A percentile compares a stretch with the other conserved stretches of the same genome.
These are phyloP conservation scores for Nitzschia sp. DNA, from an alignment of 108 stramenopile species.

Conservation along the genomic window DNA sequence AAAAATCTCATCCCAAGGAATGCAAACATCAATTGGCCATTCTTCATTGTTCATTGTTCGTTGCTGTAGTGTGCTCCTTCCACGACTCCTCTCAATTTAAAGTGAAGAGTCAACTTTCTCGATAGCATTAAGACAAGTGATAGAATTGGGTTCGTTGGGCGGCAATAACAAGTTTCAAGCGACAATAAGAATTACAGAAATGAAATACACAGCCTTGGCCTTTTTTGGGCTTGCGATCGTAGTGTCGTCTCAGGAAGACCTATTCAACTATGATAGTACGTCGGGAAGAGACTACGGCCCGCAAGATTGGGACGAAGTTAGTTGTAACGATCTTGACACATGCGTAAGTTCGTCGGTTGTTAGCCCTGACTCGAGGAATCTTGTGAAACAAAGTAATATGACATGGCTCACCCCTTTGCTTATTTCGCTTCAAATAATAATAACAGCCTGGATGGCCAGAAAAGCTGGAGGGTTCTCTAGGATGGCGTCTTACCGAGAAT, in stretches of 20 bases:
- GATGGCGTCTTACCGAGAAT: slow-evolving; percentile 36
- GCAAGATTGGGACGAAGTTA: slow-evolving; percentile 46
- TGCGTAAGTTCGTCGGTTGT: slow-evolving; percentile 35
- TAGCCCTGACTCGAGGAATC: neutral
- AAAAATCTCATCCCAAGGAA: too few relatives aligned
- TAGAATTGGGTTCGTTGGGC: too few relatives aligned
- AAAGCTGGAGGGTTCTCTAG: slow-evolving; percentile 24
- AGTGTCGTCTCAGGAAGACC: slow-evolving; percentile 10
- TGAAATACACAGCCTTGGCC: neutral
- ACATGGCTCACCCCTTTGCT: neutral
- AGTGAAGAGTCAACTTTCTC: too few relatives aligned
- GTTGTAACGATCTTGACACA: slow-evolving; percentile 36
- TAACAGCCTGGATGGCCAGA: slow-evolving; percentile 53
- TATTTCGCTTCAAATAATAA: too few relatives aligned
- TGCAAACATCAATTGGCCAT: too few relatives aligned
- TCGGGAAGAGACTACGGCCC: slow-evolving; percentile 46
- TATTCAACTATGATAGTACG: slow-evolving; percentile 37
- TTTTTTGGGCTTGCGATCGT: neutral
- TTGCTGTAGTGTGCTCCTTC: too few relatives aligned
- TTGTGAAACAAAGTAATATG: too few relatives aligned
- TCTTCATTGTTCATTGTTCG: too few relatives aligned
- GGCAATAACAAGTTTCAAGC: too few relatives aligned
- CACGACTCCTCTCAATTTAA: too few relatives aligned
- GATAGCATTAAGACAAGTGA: too few relatives aligned
- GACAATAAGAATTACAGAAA: too few relatives aligned